A percentile compares a stretch with the other conserved stretches of the same genome.
Conservation (phyloP, 768 basidiomycete species). For the Rhodotorula babjevae region DNA sequence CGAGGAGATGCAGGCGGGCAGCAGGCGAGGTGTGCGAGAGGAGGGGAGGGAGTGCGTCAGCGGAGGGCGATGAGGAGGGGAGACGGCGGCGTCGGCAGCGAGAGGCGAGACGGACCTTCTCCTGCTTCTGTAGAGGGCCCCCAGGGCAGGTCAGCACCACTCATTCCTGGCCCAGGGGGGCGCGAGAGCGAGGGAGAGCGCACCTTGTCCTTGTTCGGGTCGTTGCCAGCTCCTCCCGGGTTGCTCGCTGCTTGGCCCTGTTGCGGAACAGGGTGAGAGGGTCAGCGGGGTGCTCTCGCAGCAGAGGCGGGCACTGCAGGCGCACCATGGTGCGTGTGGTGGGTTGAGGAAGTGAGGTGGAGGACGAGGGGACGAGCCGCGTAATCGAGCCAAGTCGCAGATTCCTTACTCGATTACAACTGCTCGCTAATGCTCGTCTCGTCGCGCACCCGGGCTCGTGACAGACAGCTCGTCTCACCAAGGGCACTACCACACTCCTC, state of each 20-base stretch:
- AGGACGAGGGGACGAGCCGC: background rate
- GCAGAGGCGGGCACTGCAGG: background rate
- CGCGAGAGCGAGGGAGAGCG: background rate
- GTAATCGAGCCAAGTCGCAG: background rate
- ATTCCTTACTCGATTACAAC: background rate
- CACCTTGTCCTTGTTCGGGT: constrained; percentile 37
- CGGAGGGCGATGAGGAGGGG: background rate
- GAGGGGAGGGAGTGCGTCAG: constrained; percentile 26
- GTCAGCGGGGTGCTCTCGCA: too few species aligned
- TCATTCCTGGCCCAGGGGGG: too few species aligned
- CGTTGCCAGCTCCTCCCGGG: background rate
- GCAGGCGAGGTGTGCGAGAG: background rate
- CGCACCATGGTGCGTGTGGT: background rate
- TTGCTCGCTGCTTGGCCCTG: constrained; percentile 18
- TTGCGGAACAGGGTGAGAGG: background rate
- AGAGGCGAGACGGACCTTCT: constrained; percentile 23
- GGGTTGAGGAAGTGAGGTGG: too few species aligned
- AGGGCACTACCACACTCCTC: constrained; percentile 9
- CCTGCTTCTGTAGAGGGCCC: constrained; percentile 21
- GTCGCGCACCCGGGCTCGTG: too few species aligned
- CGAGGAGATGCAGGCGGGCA: too few species aligned
- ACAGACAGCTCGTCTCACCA: too few species aligned
- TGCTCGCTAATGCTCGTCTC: too few species aligned
- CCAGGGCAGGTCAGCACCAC: background rate
- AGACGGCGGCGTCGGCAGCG: too few species aligned